These are phyloP conservation scores for Exophiala calicioides DNA, from an alignment of 2,329 filamentous ascomycete genomes.

Conservation along the genomic window DNA sequence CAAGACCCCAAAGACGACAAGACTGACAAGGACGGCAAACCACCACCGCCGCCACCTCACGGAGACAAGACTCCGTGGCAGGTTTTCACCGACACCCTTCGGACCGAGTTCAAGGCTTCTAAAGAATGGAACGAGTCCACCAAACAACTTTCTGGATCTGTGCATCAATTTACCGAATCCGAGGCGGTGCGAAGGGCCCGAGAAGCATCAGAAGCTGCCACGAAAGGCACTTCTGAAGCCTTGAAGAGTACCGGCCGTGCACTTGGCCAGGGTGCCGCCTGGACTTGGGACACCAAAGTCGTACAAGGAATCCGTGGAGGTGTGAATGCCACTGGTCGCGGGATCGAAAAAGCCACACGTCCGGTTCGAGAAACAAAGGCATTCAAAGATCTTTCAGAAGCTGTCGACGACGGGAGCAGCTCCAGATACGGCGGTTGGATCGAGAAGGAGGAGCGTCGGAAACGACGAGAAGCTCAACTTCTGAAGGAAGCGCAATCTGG, in stretches of 20 bases:
- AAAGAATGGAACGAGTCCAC: constrained; percentile 99
- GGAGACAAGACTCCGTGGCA: constrained; percentile 99
- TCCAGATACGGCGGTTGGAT: constrained; percentile 95
- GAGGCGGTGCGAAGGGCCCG: constrained; percentile 84
- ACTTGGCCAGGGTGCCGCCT: constrained; percentile 86
- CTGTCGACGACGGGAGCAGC: constrained; percentile 95
- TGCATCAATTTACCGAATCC: constrained; percentile 89
- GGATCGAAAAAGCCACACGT: constrained; percentile 89
- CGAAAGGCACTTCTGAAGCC: constrained; percentile 77
- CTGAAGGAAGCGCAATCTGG: constrained; percentile 59
- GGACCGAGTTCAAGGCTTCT: constrained; percentile 89
- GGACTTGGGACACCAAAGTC: constrained; percentile 95
- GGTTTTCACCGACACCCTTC: constrained; percentile 96
- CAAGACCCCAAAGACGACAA: constrained; percentile 47
- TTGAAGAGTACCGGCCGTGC: constrained; percentile 82
- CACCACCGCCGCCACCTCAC: constrained; percentile 87
- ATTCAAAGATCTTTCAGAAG: constrained; percentile 88
- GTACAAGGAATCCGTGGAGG: constrained; percentile 89
- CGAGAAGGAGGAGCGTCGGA: constrained; percentile 90
- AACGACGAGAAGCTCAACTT: constrained; percentile 72
- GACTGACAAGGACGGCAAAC: constrained; percentile 55
- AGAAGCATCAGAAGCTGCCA: constrained; percentile 82
- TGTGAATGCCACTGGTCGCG: constrained; percentile 80
- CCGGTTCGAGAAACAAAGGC: constrained; percentile 93
- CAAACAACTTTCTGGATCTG: constrained; percentile 85